Base-by-base conservation (phyloP, 2,329 filamentous ascomycete genomes). In the Pseudogymnoascus sp. region DNA sequence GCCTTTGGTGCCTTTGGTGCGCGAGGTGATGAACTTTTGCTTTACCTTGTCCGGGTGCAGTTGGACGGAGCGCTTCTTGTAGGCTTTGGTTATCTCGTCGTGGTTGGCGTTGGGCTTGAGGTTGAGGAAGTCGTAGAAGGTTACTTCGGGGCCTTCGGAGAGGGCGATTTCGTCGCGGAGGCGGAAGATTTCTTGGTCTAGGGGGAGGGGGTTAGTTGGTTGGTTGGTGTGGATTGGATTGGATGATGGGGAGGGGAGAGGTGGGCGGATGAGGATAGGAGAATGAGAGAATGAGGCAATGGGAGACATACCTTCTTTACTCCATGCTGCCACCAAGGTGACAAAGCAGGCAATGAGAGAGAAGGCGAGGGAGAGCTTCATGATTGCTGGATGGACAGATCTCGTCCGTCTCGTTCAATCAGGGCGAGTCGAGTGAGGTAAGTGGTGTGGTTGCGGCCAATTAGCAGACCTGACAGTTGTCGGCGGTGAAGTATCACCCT, bases 141-240 rank as follows among this genome's bases (percentile, higher is more conserved):
- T 94, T 63, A 90, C 82, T 65, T 89, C 87, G 59, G 80, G 70
- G 62, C 94, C 92, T 74, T 97, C 90, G 66, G 86, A 79, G 47
- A 84, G 77, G 63, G 83, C 78, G 61, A 99, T 84, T 74, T 97
- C 94, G 77, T 97, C 92, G 71, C 88, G 88, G 65, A 99, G 82
- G 69, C 92, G 89, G 79, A 99, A 99, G 78, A 99, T 97, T 77
- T 99, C 94, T 73, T 95, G 91, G 77, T 99, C 94, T 95, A 70
- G n/a, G 28, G 63, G 61, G 63, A 60, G 62, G 60, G 36, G 30
- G 58, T 62, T 58, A 70, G 70, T 68, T 60, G 58, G 20, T n/a
- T n/a, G n/a, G n/a, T n/a, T 30, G 30, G 16, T 59, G 16, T 0
- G 7, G 16, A 16, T 33, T 30, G 20, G 59, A 50, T 36, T 30